Percentiles rank a stretch among this genome's conserved stretches.
Evolutionary conservation across 257 asterid species (phyloP).

Genomic region (Scutellaria baicalensis): DNA sequence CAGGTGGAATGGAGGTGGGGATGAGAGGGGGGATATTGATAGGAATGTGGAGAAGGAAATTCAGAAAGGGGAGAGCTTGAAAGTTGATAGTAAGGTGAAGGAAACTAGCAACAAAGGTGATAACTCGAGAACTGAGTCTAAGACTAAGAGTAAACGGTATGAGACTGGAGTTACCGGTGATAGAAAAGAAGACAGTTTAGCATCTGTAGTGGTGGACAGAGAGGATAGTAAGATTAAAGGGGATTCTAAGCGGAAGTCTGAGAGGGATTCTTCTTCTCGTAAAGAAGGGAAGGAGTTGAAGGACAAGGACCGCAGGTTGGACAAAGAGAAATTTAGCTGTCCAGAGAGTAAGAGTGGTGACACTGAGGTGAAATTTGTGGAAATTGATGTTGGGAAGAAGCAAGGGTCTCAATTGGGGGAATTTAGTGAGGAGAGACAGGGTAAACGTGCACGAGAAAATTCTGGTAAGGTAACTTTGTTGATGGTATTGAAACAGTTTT

Average conservation of each 20-base stretch:
- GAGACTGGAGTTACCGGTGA: conserved; percentile 58
- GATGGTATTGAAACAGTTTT: conserved; percentile 16
- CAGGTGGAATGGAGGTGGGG: conserved; percentile 76
- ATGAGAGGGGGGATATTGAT: conserved; percentile 42
- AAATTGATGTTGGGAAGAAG: conserved; percentile 46
- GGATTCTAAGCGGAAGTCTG: conserved; percentile 79
- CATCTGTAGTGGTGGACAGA: conserved; percentile 43
- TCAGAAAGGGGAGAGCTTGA: conserved; percentile 40
- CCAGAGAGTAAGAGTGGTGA: conserved; percentile 56
- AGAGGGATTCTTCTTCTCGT: conserved; percentile 64
- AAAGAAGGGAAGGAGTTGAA: conserved; percentile 66
- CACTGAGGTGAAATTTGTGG: conserved; percentile 30
- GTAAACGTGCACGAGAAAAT: conserved; percentile 63
- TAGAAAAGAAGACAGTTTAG: conserved; percentile 46
- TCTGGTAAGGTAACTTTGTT: conserved; percentile 65
- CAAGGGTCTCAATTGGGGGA: conserved; percentile 44
- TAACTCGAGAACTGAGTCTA: conserved; percentile 45
- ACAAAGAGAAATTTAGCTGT: conserved; percentile 62
- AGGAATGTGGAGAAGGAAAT: conserved; percentile 39
- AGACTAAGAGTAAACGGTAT: conserved; percentile 54
- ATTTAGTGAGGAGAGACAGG: conserved; percentile 53
- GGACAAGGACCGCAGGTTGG: conserved; percentile 71
- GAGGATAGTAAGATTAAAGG: conserved; percentile 55
- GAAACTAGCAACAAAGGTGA: conserved; percentile 43
- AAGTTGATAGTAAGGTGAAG: conserved; percentile 44